Base-by-base conservation (phyloP, 2,329 filamentous ascomycete genomes). In the Alternaria alternata region DNA sequence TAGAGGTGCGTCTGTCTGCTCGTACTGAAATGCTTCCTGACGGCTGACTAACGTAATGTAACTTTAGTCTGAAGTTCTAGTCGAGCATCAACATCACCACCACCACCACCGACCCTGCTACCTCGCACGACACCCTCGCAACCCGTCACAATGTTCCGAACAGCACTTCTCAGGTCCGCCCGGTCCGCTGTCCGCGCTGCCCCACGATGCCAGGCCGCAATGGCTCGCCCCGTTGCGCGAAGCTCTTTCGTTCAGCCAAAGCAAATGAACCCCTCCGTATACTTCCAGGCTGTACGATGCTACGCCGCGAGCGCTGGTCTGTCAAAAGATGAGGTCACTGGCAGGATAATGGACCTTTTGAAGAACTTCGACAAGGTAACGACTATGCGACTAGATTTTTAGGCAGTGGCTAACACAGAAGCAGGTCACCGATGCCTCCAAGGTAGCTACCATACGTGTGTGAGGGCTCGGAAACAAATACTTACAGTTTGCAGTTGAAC, bases 361-460 rank as follows among this genome's bases (percentile, higher is more conserved):
- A 91, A 93, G 84, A 94, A 94, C 81, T 99, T 98, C 80, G 95
- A 99, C 85, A 99, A 99, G 91, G 92, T 94, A 80, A 71, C 84
- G 62, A 39, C 80, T 41, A 32, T 60, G 57, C 39, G 61, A 69
- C 65, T 51, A 54, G 44, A 44, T 43, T 61, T 54, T 47, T 36
- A 34, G 54, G 52, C 61, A 34, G 59, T 67, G 54, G 69, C 75
- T 79, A 73, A 79, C 62, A 14, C 53, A 36, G 36, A 44, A 47
- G 48, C 78, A 92, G 90, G 90, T 93, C 72, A 81, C 81, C 66
- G 85, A 87, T 69, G 77, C 81, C 66, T 82, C 85, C 54, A 87
- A 87, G 84, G 85, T 87, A 85, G 61, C 62, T 58, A 38, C 28
- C 38, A 7, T 59, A 41, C 30, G 56, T 26, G 4, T 18, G 39